Conservation (phyloP, 805 yeast species). For the Candida insectorum region DNA sequence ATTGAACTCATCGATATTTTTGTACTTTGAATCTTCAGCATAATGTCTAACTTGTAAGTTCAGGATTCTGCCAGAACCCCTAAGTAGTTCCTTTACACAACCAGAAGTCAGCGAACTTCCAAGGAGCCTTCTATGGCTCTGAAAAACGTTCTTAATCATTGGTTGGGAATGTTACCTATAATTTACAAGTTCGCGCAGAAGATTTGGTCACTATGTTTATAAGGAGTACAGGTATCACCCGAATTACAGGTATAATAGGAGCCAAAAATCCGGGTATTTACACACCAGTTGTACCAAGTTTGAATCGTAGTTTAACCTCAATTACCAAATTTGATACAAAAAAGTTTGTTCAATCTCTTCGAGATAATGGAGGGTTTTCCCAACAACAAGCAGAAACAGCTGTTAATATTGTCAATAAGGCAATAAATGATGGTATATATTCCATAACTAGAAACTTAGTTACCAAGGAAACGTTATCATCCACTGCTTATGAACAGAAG, state of each 20-base stretch:
- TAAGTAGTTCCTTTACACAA: no score
- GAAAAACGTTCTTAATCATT: no score
- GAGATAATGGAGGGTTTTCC: conserved; percentile 65
- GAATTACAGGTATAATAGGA: no score
- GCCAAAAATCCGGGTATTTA: background rate
- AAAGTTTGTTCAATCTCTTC: conserved; percentile 62
- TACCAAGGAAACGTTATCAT: conserved; percentile 77
- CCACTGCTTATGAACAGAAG: conserved; percentile 90
- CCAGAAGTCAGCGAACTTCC: no score
- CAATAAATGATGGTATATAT: conserved; percentile 76
- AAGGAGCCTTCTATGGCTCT: no score
- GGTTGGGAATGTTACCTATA: no score
- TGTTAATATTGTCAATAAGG: conserved; percentile 65
- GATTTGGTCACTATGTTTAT: no score
- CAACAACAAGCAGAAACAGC: conserved; percentile 77
- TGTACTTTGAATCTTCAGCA: conserved; percentile 9
- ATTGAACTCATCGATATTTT: conserved; percentile 35
- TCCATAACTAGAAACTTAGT: conserved; percentile 75
- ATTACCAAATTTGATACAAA: conserved; percentile 70
- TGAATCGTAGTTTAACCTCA: conserved; percentile 8
- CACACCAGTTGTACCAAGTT: background rate
- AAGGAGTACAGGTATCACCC: no score
- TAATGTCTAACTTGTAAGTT: background rate
- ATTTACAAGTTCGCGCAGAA: no score
- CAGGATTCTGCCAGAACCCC: no score